phyloP scores from a whole-genome alignment of 2,329 filamentous ascomycete species.

The Endothia cerciana region DNA sequence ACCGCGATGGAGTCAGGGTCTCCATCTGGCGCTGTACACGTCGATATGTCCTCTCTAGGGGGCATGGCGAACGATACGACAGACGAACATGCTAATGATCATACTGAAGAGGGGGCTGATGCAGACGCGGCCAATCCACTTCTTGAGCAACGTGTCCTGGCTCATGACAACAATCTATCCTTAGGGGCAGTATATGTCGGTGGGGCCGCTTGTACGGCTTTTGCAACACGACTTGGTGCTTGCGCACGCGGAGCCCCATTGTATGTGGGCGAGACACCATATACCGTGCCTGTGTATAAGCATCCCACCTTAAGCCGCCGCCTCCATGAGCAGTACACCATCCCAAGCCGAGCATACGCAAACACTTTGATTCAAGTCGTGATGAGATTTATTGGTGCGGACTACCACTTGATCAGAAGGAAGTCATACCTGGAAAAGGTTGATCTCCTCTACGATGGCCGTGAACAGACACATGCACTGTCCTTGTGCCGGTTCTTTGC shows the following conservation, averaged over 20 bases:
- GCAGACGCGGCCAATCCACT: conserved; percentile 29
- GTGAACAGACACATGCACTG: conserved; percentile 26
- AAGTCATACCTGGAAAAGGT: conserved; percentile 39
- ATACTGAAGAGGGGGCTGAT: conserved; percentile 29
- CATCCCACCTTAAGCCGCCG: conserved; percentile 25
- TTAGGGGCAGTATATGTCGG: conserved; percentile 30
- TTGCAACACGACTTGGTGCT: conserved; percentile 25
- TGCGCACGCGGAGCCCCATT: neutral
- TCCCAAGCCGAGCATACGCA: conserved; percentile 42
- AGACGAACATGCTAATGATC: neutral
- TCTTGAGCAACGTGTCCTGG: conserved; percentile 29
- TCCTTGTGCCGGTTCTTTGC: conserved; percentile 29
- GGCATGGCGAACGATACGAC: neutral
- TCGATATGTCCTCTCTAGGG: neutral
- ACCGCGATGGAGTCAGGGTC: conserved; percentile 11
- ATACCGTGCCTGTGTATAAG: conserved; percentile 29
- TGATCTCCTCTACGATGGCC: conserved; percentile 38
- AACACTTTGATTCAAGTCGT: conserved; percentile 43
- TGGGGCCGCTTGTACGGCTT: conserved; percentile 31
- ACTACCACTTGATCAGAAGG: conserved; percentile 42
- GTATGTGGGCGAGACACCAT: conserved; percentile 11
- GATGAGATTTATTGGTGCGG: conserved; percentile 40
- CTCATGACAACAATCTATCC: conserved; percentile 25
- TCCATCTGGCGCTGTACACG: neutral
- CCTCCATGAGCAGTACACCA: conserved; percentile 31